These are phyloP conservation scores for Pichia sorboxylosa DNA, from an alignment of 1,139 yeast species.

Conservation along the genomic window DNA sequence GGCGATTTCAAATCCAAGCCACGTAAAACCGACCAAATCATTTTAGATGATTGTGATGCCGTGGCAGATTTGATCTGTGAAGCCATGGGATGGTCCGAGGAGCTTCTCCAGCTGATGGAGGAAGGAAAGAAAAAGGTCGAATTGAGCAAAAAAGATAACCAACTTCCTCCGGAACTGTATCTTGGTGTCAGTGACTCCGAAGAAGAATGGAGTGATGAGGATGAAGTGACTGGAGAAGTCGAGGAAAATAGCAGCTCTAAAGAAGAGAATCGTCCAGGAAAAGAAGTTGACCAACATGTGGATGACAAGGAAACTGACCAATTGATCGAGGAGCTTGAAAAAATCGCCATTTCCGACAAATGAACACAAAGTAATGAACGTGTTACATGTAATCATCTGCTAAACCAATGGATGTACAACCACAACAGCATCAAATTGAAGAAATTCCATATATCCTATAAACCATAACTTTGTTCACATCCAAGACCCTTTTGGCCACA, in stretches of 20 bases:
- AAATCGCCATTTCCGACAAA: slow-evolving; percentile 3
- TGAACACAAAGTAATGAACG: no score
- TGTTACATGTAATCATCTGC: no score
- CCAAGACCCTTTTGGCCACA: no score
- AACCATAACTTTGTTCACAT: no score
- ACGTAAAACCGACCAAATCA: slow-evolving; percentile 48
- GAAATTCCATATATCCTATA: no score
- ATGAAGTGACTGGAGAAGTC: neutral
- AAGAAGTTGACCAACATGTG: slow-evolving; percentile 16
- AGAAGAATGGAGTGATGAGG: slow-evolving; percentile 7
- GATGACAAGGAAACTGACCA: no score
- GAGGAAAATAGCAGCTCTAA: neutral
- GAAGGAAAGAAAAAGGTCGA: slow-evolving; percentile 12
- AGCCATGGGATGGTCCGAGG: slow-evolving; percentile 54
- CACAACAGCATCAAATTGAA: no score
- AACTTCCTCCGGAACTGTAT: neutral
- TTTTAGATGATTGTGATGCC: slow-evolving; percentile 52
- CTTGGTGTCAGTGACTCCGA: neutral
- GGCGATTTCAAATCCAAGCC: slow-evolving; percentile 51
- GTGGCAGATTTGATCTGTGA: slow-evolving; percentile 43
- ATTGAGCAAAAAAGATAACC: neutral
- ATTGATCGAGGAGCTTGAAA: no score
- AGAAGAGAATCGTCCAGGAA: neutral
- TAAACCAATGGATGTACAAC: no score
- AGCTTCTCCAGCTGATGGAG: slow-evolving; percentile 15